These are phyloP conservation scores for Ramaria sp. DNA, from an alignment of 768 basidiomycete genomes.

Conservation along the genomic window DNA sequence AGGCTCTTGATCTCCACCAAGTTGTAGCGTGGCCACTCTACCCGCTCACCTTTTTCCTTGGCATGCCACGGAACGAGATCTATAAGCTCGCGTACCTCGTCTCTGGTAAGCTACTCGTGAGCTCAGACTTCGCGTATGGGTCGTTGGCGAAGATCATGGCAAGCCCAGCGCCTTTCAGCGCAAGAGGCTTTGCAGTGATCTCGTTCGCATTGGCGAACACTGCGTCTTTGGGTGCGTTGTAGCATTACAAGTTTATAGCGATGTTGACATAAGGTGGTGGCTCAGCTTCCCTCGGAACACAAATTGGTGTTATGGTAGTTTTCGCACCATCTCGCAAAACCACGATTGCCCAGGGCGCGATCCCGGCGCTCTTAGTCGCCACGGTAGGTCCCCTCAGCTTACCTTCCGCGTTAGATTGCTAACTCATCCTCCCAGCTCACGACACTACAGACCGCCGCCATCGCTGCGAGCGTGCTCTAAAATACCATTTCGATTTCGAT, in stretches of 20 bases:
- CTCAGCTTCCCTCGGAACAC: constrained; percentile 1
- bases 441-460: neutral
- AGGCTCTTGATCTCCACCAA: constrained; percentile 1
- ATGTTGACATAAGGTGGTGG: too few species aligned
- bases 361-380: constrained; percentile 3
- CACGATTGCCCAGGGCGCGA: neutral
- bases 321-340: neutral
- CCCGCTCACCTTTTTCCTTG: constrained; percentile 5
- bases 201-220: neutral
- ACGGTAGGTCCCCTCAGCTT: neutral
- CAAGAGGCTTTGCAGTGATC: neutral
- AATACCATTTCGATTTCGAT: neutral
- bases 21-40: neutral
- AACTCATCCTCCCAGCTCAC: neutral
- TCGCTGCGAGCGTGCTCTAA: neutral
- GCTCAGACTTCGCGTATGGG: neutral
- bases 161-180: neutral
- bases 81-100: neutral
- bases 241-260: too few species aligned
- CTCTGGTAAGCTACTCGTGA: neutral
- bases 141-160: neutral
- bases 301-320: constrained; percentile 7
- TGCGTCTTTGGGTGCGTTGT: neutral
- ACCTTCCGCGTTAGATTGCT: neutral
- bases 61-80: constrained; percentile 3